Evolutionary conservation across 257 asterid genomes (phyloP).

Genomic region (Solanum acaule): DNA sequence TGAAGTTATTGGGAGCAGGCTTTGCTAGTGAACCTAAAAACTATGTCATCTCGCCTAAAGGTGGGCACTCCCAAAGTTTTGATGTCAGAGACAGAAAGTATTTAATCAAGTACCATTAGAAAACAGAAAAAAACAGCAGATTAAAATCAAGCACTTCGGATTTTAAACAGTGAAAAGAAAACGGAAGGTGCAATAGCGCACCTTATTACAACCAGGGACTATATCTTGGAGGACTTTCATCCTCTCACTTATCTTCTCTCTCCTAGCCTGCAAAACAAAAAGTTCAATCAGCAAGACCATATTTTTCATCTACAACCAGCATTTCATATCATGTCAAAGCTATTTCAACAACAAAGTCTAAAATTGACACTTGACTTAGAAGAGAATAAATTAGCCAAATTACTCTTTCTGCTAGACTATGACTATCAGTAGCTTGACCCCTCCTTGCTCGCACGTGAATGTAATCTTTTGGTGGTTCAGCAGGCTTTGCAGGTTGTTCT

Average conservation of each 20-base stretch:
- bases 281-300: background rate
- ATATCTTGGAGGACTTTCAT: slow-evolving; percentile 48
- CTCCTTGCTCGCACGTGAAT: slow-evolving; percentile 47
- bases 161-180: background rate
- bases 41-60: background rate
- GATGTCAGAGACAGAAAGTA: background rate
- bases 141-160: background rate
- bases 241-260: slow-evolving; percentile 48
- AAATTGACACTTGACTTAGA: background rate
- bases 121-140: background rate
- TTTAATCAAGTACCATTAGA: background rate
- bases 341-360: background rate
- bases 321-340: background rate
- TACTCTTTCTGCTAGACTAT: slow-evolving; percentile 49
- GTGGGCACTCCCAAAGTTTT: background rate
- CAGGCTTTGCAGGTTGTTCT: slow-evolving; percentile 18
- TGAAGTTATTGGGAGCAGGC: background rate
- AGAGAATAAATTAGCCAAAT: background rate
- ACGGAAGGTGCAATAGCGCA: background rate
- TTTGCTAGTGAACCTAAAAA: background rate
- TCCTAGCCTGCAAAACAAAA: slow-evolving; percentile 26
- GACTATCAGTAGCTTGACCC: slow-evolving; percentile 53
- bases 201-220: slow-evolving; percentile 56
- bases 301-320: background rate
- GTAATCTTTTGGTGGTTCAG: slow-evolving; percentile 36